A percentile compares a stretch with the other conserved stretches of the same genome.
Conservation (phyloP, 2,329 filamentous ascomycete genomes). For the Cadophora sp. region DNA sequence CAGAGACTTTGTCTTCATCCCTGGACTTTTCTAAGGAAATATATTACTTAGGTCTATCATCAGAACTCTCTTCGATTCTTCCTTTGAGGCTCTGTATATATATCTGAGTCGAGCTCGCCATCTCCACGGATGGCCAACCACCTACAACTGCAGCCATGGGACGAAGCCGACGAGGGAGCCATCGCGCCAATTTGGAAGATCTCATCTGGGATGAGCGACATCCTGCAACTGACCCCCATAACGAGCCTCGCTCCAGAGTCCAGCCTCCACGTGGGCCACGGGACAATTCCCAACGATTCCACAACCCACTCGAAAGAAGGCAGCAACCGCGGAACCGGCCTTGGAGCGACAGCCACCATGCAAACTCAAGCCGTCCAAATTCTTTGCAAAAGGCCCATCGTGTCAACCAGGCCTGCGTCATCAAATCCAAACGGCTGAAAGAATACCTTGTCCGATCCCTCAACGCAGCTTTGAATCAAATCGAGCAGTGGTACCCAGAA, state of each 20-base stretch:
- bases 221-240: not conserved
- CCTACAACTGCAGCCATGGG: conserved; percentile 14
- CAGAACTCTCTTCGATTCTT: conserved; percentile 11
- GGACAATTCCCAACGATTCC: not conserved
- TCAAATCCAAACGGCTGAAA: conserved; percentile 27
- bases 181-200: not conserved
- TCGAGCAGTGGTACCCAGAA: conserved; percentile 38
- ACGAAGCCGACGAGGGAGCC: conserved; percentile 8
- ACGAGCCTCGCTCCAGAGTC: not conserved
- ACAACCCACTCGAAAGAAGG: conserved; percentile 9
- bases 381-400: not conserved
- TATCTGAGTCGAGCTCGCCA: conserved; percentile 2
- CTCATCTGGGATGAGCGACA: not conserved
- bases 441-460: conserved; percentile 18
- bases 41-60: conserved; percentile 14
- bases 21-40: conserved; percentile 29
- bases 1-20: conserved; percentile 18
- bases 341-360: conserved; percentile 12
- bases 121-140: not conserved
- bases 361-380: not conserved
- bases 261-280: not conserved
- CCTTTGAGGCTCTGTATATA: conserved; percentile 15
- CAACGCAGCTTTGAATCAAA: conserved; percentile 21
- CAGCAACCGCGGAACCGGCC: not conserved
- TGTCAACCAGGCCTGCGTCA: conserved; percentile 18